Conservation (phyloP, 2,329 filamentous ascomycete species). For the Didymella exigua region DNA sequence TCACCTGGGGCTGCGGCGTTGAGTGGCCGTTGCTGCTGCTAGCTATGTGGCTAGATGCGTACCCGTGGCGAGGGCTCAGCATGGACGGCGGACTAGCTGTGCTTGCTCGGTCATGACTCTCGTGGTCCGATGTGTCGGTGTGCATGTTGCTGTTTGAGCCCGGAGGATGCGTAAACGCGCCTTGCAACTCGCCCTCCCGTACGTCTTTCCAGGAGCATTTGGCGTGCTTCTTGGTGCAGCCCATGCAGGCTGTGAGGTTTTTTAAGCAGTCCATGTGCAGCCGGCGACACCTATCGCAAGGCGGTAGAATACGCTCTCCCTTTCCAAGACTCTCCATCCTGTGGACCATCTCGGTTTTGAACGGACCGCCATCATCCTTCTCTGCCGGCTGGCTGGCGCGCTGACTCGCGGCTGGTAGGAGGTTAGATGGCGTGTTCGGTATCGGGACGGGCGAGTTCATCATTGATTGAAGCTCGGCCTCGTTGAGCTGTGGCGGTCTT, state of each 20-base stretch:
- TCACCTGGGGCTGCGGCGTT: conserved; percentile 26
- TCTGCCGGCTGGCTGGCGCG: conserved; percentile 49
- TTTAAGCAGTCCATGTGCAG: conserved; percentile 83
- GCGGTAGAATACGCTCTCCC: conserved; percentile 77
- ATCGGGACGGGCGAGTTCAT: conserved; percentile 59
- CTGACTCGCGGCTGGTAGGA: conserved; percentile 55
- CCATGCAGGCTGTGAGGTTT: conserved; percentile 82
- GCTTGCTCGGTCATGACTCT: conserved; percentile 36
- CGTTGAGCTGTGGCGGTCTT: conserved; percentile 38
- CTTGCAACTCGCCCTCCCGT: conserved; percentile 69
- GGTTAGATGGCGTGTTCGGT: conserved; percentile 59
- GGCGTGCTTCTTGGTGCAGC: conserved; percentile 88
- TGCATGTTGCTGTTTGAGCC: conserved; percentile 35
- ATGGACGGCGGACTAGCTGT: conserved; percentile 38
- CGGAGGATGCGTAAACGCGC: conserved; percentile 30
- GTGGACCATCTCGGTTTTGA: conserved; percentile 70
- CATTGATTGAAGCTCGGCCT: conserved; percentile 49
- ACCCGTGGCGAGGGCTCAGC: conserved; percentile 31
- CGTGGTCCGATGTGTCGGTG: conserved; percentile 42
- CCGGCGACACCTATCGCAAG: conserved; percentile 81
- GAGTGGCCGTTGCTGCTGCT: conserved; percentile 26
- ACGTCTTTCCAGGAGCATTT: conserved; percentile 86
- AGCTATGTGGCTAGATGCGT: conserved; percentile 27
- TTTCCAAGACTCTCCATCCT: conserved; percentile 77
- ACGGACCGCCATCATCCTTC: conserved; percentile 63